phyloP scores from a whole-genome alignment of 176 grass and related monocot species.

The Dactylis glomerata region DNA sequence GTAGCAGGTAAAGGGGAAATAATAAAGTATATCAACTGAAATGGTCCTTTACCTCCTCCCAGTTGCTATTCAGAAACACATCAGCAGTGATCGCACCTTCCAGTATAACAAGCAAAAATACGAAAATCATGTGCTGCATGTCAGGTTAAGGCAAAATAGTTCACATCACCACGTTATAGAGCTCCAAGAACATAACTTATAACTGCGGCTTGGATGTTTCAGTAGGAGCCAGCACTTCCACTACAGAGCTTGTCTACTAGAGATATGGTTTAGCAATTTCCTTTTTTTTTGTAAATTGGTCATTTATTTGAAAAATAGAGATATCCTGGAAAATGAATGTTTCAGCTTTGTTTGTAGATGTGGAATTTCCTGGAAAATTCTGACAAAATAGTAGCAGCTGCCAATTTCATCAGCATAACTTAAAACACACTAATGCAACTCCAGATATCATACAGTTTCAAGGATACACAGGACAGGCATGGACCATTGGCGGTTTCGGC shows the following conservation, averaged over 20 bases:
- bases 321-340: background rate
- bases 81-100: slow-evolving; percentile 69
- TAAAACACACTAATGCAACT: background rate
- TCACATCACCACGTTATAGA: background rate
- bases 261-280: background rate
- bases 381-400: background rate
- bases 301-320: background rate
- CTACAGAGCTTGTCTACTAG: background rate
- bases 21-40: background rate
- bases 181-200: background rate
- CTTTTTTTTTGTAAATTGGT: background rate
- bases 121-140: slow-evolving; percentile 53
- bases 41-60: slow-evolving; percentile 72
- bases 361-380: background rate
- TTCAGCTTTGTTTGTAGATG: no score
- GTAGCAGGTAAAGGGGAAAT: background rate
- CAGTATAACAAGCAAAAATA: slow-evolving; percentile 71
- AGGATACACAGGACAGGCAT: slow-evolving; percentile 98
- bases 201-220: background rate
- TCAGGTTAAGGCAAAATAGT: slow-evolving; percentile 58
- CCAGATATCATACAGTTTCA: background rate
- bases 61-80: slow-evolving; percentile 81
- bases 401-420: background rate
- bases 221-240: background rate
- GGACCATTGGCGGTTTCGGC: slow-evolving; percentile 72